These are phyloP conservation scores for Corylus americana DNA, from an alignment of 306 rosid species.

Conservation along the genomic window DNA sequence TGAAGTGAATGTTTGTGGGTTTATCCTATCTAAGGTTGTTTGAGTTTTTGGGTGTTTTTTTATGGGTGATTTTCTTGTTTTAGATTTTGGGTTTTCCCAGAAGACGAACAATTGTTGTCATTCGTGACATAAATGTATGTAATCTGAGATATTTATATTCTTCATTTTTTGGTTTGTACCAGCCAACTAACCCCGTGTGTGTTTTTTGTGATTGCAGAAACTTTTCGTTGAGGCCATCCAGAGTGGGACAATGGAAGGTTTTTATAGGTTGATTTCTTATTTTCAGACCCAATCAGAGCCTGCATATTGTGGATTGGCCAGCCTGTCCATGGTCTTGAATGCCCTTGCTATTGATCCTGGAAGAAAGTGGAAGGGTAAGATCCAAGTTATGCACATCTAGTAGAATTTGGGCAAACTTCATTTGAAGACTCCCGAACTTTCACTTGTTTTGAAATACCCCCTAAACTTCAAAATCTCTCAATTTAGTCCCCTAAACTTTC, in stretches of 20 bases:
- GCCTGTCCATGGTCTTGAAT: slow-evolving; percentile 89
- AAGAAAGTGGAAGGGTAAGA: slow-evolving; percentile 87
- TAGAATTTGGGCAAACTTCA: background rate
- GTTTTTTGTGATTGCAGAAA: slow-evolving; percentile 47
- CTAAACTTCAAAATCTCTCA: too few relatives aligned
- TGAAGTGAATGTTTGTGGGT: background rate
- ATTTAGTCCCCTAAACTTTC: too few relatives aligned
- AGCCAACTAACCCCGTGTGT: background rate
- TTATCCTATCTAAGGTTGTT: background rate
- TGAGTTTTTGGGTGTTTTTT: background rate
- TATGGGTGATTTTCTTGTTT: background rate
- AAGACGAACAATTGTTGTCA: background rate
- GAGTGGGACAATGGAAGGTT: slow-evolving; percentile 86
- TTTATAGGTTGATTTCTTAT: slow-evolving; percentile 70
- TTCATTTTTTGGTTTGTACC: slow-evolving; percentile 1
- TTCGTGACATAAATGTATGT: background rate
- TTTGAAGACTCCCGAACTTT: too few relatives aligned
- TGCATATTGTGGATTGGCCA: slow-evolving; percentile 91
- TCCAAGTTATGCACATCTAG: background rate
- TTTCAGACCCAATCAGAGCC: slow-evolving; percentile 95
- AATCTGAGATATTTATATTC: background rate
- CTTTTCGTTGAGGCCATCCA: slow-evolving; percentile 75
- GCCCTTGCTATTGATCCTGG: slow-evolving; percentile 96
- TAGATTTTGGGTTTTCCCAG: background rate
- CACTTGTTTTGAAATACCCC: too few relatives aligned